A percentile compares a stretch with the other conserved stretches of the same genome.
Conservation (phyloP, 345 rosid genomes). For the Balakata baccata region DNA sequence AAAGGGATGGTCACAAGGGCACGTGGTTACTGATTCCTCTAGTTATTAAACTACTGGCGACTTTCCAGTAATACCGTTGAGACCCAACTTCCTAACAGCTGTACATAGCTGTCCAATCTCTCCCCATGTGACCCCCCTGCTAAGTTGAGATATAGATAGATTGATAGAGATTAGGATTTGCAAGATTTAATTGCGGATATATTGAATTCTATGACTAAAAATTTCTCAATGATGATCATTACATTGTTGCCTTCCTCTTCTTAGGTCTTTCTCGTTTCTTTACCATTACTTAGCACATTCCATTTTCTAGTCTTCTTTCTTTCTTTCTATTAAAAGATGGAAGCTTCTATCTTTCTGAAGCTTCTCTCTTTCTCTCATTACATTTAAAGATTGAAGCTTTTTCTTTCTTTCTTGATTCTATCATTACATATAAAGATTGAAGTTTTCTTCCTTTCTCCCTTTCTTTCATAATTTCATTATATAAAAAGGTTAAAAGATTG, state of each 20-base stretch:
- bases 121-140: slow-evolving; percentile 59
- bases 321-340: no score
- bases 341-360: no score
- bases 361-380: background rate
- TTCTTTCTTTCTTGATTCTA: no score
- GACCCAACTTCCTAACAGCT: slow-evolving; percentile 62
- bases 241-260: background rate
- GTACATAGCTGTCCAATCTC: slow-evolving; percentile 69
- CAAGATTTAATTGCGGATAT: slow-evolving; percentile 1
- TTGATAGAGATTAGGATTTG: slow-evolving; percentile 6
- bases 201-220: background rate
- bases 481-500: no score
- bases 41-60: slow-evolving; percentile 46
- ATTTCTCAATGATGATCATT: background rate
- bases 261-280: slow-evolving; percentile 3
- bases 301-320: background rate
- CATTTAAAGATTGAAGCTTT: background rate
- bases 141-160: slow-evolving; percentile 13
- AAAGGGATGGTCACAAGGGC: slow-evolving; percentile 42
- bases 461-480: no score
- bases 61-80: slow-evolving; percentile 82
- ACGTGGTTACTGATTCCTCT: slow-evolving; percentile 52
- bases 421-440: no score
- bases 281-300: background rate
- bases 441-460: no score